Percentiles rank a stretch among this genome's conserved stretches.
Conservation (phyloP, 2,329 filamentous ascomycete genomes). For the Chaetomiaceae sp. region DNA sequence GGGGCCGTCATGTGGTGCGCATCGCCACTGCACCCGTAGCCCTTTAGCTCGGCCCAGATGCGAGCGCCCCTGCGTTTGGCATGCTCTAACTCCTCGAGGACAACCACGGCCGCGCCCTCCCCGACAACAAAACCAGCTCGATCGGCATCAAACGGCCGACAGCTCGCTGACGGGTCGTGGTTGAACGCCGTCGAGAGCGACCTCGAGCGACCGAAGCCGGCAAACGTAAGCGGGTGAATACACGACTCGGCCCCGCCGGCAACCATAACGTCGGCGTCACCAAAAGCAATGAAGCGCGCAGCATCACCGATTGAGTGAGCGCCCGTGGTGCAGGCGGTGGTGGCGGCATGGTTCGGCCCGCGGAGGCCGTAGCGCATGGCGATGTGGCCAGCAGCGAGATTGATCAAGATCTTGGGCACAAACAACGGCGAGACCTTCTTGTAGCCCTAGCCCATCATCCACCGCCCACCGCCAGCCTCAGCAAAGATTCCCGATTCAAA, state of each 20-base stretch:
- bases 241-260: conserved; percentile 95
- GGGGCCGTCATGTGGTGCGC: conserved; percentile 93
- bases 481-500: background rate
- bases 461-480: conserved; percentile 1
- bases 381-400: conserved; percentile 88
- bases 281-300: conserved; percentile 82
- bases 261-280: conserved; percentile 91
- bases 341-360: conserved; percentile 87
- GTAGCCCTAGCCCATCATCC: conserved; percentile 60
- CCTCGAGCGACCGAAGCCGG: conserved; percentile 81
- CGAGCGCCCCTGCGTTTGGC: conserved; percentile 69
- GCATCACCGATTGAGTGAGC: conserved; percentile 94
- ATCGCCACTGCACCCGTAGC: conserved; percentile 87
- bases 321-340: conserved; percentile 93
- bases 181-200: conserved; percentile 82
- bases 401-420: conserved; percentile 87
- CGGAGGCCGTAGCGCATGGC: conserved; percentile 87
- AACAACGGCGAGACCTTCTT: conserved; percentile 90
- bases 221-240: conserved; percentile 87
- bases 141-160: conserved; percentile 77
- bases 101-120: conserved; percentile 80
- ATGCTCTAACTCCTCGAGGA: conserved; percentile 88
- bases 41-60: conserved; percentile 83
- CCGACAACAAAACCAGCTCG: conserved; percentile 86
- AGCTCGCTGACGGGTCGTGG: conserved; percentile 60